Base-by-base conservation (phyloP, 2,329 filamentous ascomycete species). In the Pestalotiopsis sp. region DNA sequence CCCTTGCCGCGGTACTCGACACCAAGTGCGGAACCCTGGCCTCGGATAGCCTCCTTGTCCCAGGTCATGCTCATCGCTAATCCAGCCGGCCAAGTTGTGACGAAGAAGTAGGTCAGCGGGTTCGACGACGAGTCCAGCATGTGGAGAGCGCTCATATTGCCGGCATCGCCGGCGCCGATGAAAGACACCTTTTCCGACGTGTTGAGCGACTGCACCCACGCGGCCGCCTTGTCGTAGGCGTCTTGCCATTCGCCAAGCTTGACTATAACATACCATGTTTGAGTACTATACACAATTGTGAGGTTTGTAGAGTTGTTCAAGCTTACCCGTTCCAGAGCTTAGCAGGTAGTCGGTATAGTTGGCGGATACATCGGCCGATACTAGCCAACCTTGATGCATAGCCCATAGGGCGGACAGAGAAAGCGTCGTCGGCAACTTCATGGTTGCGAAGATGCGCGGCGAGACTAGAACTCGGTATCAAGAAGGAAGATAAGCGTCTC, bases 21-120 rank as follows among this genome's bases (percentile, higher is more conserved):
- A 2, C 70, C 72, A 23, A 73, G 41, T n/a, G 69, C 69, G 7
- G 58, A 56, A 63, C 70, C 71, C 57, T 71, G 71, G 13, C 63
- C 56, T 31, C 68, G 65, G 23, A 69, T 66, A 25, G 70, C 69
- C 20, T 71, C 65, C 4, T 68, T 66, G 65, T 72, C 64, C 71
- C 71, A 73, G 38, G 70, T 72, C 70, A 72, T 70, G 58, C 65
- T 67, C 68, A 73, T 59, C 17, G 71, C 71, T 25, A 67, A 67
- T 20, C 70, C 66, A 41, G 69, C 66, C 20, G 58, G 56, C 64
- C 71, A 73, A 27, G 67, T 69, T 20, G 71, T 70, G 23, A 73
- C 70, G 25, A 65, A 73, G 63, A 72, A 72, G 25, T 68, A 52
- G 45, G 45, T 52, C 7, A 52, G 6, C 14, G 45, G 45, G 6